Evolutionary conservation across 441 rosid species (phyloP).

Genomic region (Gossypium lobatum): DNA sequence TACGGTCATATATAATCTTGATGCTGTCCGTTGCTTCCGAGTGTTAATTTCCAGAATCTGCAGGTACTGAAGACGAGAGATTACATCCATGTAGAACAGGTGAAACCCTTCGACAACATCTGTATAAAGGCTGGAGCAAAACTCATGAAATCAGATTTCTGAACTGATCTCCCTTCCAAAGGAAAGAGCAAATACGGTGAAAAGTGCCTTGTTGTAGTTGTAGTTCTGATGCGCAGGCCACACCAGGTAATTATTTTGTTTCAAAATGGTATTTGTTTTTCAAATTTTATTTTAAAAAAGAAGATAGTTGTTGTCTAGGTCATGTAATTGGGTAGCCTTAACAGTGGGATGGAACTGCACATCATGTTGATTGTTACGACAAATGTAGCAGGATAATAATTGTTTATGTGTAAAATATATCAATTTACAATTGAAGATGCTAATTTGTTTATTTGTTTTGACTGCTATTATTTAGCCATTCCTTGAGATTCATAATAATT

Average conservation of each 20-base stretch:
- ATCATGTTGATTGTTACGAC: conserved; percentile 20
- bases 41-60: conserved; percentile 1
- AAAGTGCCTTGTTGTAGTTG: conserved; percentile 18
- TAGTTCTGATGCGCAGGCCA: conserved; percentile 23
- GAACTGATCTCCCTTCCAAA: conserved; percentile 27
- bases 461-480: not conserved
- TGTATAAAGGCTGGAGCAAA: conserved; percentile 57
- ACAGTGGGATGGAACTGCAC: conserved; percentile 15
- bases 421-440: conserved; percentile 26
- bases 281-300: not conserved
- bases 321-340: conserved; percentile 27
- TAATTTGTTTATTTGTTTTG: conserved; percentile 19
- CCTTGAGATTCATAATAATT: not conserved
- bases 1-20: not conserved
- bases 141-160: conserved; percentile 85
- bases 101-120: conserved; percentile 58
- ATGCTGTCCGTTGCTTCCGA: not conserved
- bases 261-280: not conserved
- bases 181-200: conserved; percentile 20
- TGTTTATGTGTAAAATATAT: conserved; percentile 26
- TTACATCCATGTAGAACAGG: conserved; percentile 85
- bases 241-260: conserved; percentile 16
- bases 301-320: conserved; percentile 12
- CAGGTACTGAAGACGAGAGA: conserved; percentile 95
- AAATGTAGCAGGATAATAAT: conserved; percentile 23